A percentile compares a stretch with the other conserved stretches of the same genome.
phyloP scores from a whole-genome alignment of 495 filamentous ascomycete species.

The Penicillium pulvis region DNA sequence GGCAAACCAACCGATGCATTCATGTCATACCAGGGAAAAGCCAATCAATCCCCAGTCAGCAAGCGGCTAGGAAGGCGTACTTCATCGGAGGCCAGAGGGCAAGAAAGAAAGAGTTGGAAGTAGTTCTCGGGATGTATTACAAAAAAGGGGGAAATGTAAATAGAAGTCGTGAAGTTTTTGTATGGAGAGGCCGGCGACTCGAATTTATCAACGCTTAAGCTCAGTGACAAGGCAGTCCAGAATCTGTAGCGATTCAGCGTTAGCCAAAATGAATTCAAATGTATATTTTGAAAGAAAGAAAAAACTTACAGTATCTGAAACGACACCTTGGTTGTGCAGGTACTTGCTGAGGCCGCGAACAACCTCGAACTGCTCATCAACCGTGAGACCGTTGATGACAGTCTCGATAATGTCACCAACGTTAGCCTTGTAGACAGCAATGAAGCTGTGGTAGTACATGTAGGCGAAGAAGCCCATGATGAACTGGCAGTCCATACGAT shows the following conservation, averaged over 20 bases:
- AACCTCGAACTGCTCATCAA: slow-evolving; percentile 87
- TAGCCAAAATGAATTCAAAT: slow-evolving; percentile 12
- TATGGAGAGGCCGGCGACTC: slow-evolving; percentile 9
- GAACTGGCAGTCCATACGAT: slow-evolving; percentile 99
- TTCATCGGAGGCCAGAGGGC: slow-evolving; percentile 9
- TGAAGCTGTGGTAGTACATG: slow-evolving; percentile 98
- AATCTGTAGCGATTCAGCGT: slow-evolving; percentile 28
- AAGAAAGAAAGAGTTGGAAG: slow-evolving; percentile 12
- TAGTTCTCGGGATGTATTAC: slow-evolving; percentile 11
- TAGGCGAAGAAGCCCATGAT: slow-evolving; percentile 99
- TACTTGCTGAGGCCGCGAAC: slow-evolving; percentile 82
- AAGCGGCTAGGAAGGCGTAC: neutral
- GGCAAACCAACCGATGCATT: slow-evolving; percentile 3
- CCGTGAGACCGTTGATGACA: slow-evolving; percentile 78
- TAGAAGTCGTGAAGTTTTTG: slow-evolving; percentile 29
- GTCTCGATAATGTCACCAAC: slow-evolving; percentile 86
- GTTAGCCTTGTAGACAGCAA: slow-evolving; percentile 78
- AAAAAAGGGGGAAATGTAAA: slow-evolving; percentile 20
- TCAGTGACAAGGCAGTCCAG: slow-evolving; percentile 46
- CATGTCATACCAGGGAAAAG: slow-evolving; percentile 15
- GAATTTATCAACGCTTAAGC: slow-evolving; percentile 41
- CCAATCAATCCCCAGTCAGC: slow-evolving; percentile 1
- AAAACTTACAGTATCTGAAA: slow-evolving; percentile 59
- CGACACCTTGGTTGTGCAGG: slow-evolving; percentile 78
- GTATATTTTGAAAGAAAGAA: neutral